Evolutionary conservation across 2,329 filamentous ascomycete species (phyloP), one percentile per base, ranked within the genome.

Genomic region (Elsinoe batatas): DNA sequence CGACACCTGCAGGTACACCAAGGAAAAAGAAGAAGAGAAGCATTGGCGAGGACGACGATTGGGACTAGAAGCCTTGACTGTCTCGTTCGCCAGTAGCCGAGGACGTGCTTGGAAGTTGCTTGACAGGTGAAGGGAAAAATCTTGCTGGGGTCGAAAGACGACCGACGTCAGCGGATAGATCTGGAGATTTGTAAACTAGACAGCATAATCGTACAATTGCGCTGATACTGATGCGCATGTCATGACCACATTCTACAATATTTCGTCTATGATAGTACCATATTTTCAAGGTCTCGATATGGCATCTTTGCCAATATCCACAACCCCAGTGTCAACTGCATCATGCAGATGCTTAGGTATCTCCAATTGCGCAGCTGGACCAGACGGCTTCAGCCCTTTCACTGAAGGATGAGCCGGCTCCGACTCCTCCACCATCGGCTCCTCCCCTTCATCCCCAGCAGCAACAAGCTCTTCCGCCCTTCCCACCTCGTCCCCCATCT

Each of bases 11-110:
- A 35, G 54, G 47, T 11, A 64, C 63, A 32, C 64, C 65, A 4
- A 63, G 61, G 53, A 70, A 69, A 63, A 53, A 53, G 26, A 57
- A 57, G 51, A 55, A 56, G 36, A 57, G 51, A 43, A 57, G 56
- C 47, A 47, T 56, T 5, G 56, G 57, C 22, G 51, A 54, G 11
- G 37, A 54, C 13, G 51, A 54, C 10, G 51, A 54, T 22, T 54
- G 51, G 51, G 38, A 42, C 4, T 54, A 54, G 51, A 18, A 43
- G 17, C 33, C 47, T 38, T n/a, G 32, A 26, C 17, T 22, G 7
- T 11, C 15, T 12, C n/a, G 15, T 17, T 13, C 3, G 26, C 26
- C 17, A 3, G 18, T 15, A 3, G 20, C 10, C 12, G 20, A 13
- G 18, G 26, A 46, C 42, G 18, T 46, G 20, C 36, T 38, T n/a